Conservation (phyloP, 2,329 filamentous ascomycete genomes). For the Xenosphaeropsis pyriputrescens region DNA sequence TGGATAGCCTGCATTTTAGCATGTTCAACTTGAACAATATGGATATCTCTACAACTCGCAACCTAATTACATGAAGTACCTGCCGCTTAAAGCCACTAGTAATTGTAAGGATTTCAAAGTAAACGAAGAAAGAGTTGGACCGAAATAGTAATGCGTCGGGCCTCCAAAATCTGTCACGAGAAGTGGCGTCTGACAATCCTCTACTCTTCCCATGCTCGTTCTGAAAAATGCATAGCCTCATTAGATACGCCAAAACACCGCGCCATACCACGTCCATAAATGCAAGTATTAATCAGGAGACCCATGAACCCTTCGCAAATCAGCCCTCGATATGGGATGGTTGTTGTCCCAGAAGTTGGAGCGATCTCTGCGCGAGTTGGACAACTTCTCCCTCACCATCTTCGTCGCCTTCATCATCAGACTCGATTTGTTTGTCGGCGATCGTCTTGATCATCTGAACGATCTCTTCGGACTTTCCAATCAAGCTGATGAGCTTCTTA, state of each 20-base stretch:
- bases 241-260: conserved; percentile 19
- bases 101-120: conserved; percentile 14
- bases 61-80: conserved; percentile 21
- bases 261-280: conserved; percentile 16
- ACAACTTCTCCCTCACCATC: conserved; percentile 91
- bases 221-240: conserved; percentile 14
- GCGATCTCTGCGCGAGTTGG: conserved; percentile 74
- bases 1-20: too few species aligned
- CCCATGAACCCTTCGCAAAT: conserved; percentile 14
- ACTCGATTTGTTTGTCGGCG: conserved; percentile 76
- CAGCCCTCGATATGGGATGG: conserved; percentile 66
- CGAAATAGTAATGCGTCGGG: conserved; percentile 3
- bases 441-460: conserved; percentile 86
- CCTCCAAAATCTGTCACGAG: conserved; percentile 1
- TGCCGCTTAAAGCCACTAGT: conserved; percentile 9
- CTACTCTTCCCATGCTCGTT: conserved; percentile 20
- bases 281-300: conserved; percentile 8
- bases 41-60: conserved; percentile 6
- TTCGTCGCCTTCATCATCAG: conserved; percentile 73
- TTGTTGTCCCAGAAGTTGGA: conserved; percentile 72
- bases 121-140: conserved; percentile 8
- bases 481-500: conserved; percentile 71
- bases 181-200: conserved; percentile 8
- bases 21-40: neutral
- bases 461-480: conserved; percentile 81